These are phyloP conservation scores for Periconia digitata DNA, from an alignment of 2,329 filamentous ascomycete genomes.

Conservation along the genomic window DNA sequence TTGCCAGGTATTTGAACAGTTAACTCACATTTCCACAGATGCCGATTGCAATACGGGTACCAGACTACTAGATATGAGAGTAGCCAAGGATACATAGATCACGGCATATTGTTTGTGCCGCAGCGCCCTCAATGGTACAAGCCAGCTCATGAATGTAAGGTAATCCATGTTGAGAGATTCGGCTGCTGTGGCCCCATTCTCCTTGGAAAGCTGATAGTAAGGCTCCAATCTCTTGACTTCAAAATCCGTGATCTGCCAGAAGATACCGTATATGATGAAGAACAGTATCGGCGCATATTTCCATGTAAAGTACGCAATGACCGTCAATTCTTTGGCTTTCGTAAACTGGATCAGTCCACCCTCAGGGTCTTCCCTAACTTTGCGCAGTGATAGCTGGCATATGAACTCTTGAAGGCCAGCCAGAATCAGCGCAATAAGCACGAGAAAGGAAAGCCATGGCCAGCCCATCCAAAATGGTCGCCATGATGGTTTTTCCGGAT, in stretches of 20 bases:
- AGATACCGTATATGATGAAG: constrained; percentile 52
- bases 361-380: constrained; percentile 16
- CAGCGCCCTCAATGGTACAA: constrained; percentile 65
- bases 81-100: constrained; percentile 64
- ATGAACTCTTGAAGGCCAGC: constrained; percentile 41
- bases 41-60: constrained; percentile 70
- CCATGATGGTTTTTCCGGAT: constrained; percentile 45
- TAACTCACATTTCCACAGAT: constrained; percentile 54
- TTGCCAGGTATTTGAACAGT: neutral
- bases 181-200: constrained; percentile 39
- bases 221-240: constrained; percentile 55
- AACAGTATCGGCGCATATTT: constrained; percentile 48
- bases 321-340: constrained; percentile 29
- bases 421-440: constrained; percentile 35
- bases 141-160: constrained; percentile 66
- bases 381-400: constrained; percentile 37
- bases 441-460: constrained; percentile 38
- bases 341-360: constrained; percentile 34
- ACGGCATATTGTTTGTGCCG: constrained; percentile 68
- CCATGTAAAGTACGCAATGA: constrained; percentile 39
- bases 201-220: constrained; percentile 48
- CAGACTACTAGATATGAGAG: constrained; percentile 66
- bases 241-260: constrained; percentile 54
- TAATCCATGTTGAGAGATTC: constrained; percentile 73
- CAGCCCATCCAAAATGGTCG: constrained; percentile 43